Evolutionary conservation across 2,329 filamentous ascomycete genomes (phyloP).

Genomic region (Ascochyta fabae): DNA sequence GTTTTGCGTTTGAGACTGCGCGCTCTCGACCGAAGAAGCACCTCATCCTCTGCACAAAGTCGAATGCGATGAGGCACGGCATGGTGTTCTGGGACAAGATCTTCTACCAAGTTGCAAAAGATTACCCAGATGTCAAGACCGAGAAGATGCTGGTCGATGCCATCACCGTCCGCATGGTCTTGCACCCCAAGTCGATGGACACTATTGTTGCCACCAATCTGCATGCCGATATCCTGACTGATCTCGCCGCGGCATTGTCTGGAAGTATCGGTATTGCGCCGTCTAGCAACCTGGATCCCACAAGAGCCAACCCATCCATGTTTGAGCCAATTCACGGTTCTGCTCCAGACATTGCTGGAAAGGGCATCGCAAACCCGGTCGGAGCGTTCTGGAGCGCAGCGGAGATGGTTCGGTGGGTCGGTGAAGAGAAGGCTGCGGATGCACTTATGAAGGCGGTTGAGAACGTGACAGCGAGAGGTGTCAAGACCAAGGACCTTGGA

Average conservation of each 20-base stretch:
- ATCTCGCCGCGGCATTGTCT: slow-evolving; percentile 69
- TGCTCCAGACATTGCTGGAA: slow-evolving; percentile 69
- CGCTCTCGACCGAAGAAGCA: slow-evolving; percentile 52
- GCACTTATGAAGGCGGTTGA: slow-evolving; percentile 66
- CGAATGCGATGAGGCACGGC: slow-evolving; percentile 57
- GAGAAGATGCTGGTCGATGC: slow-evolving; percentile 61
- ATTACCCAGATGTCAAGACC: slow-evolving; percentile 53
- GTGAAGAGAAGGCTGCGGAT: slow-evolving; percentile 63
- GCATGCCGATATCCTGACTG: slow-evolving; percentile 69
- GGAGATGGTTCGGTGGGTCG: slow-evolving; percentile 72
- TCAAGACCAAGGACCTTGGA: slow-evolving; percentile 66
- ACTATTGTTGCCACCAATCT: slow-evolving; percentile 58
- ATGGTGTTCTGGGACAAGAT: slow-evolving; percentile 59
- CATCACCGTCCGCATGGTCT: slow-evolving; percentile 58
- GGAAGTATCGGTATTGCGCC: slow-evolving; percentile 73
- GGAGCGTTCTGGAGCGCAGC: slow-evolving; percentile 73
- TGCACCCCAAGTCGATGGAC: slow-evolving; percentile 54
- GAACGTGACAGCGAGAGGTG: slow-evolving; percentile 62
- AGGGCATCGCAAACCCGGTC: slow-evolving; percentile 68
- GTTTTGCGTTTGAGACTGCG: slow-evolving; percentile 57
- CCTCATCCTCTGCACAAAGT: slow-evolving; percentile 59
- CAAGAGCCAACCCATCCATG: slow-evolving; percentile 62
- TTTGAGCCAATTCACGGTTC: slow-evolving; percentile 70
- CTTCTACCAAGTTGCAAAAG: slow-evolving; percentile 54
- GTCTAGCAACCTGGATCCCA: slow-evolving; percentile 70